Conservation (phyloP, 495 filamentous ascomycete genomes). For the Hypomontagnella submonticulosa region DNA sequence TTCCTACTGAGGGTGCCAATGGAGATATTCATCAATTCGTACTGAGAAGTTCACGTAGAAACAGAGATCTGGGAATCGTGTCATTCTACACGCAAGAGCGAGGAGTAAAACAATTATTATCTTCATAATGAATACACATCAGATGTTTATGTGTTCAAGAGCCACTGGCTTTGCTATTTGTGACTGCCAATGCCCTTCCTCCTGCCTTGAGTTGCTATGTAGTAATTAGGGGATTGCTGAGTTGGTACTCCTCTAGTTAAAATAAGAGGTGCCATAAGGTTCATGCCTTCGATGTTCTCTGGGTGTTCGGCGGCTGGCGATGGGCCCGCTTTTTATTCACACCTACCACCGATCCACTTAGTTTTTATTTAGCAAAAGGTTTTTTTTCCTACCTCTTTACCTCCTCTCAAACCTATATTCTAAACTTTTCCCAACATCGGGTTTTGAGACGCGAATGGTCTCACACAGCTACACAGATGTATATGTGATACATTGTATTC, state of each 20-base stretch:
- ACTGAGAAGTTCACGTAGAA: constrained; percentile 8
- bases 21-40: constrained; percentile 17
- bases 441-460: neutral
- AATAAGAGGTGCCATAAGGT: too few relatives aligned
- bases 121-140: constrained; percentile 29
- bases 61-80: constrained; percentile 17
- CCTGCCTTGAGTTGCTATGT: too few relatives aligned
- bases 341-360: constrained; percentile 6
- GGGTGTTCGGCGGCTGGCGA: neutral
- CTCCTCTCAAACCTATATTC: constrained; percentile 33
- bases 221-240: too few relatives aligned
- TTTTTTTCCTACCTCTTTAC: constrained; percentile 20
- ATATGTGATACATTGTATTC: neutral
- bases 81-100: constrained; percentile 19
- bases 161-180: constrained; percentile 34
- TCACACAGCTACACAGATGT: neutral
- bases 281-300: too few relatives aligned
- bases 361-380: constrained; percentile 33
- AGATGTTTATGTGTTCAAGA: constrained; percentile 1
- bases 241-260: too few relatives aligned
- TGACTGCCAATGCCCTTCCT: neutral
- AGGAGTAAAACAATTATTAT: constrained; percentile 17
- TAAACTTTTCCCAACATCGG: constrained; percentile 4
- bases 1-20: constrained; percentile 14
- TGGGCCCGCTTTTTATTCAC: constrained; percentile 14